Percentiles rank a stretch among this genome's conserved stretches.
phyloP scores from a whole-genome alignment of 1,284 basidiomycete species.

The Grifola frondosa region DNA sequence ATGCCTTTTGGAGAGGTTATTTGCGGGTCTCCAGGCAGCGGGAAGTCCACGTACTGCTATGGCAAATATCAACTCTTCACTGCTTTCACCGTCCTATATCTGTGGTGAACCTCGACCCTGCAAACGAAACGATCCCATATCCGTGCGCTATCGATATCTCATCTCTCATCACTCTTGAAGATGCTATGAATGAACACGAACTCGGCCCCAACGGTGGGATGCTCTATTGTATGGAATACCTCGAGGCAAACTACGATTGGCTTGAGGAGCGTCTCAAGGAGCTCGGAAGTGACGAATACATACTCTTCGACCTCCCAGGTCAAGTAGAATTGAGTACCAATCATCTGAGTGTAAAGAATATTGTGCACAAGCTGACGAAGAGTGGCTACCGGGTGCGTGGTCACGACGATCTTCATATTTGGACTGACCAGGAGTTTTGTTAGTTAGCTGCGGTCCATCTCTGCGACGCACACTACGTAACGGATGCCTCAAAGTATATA shows the following conservation, averaged over 20 bases:
- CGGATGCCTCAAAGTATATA: constrained; percentile 93
- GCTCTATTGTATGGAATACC: constrained; percentile 97
- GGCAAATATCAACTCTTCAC: constrained; percentile 92
- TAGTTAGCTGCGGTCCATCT: constrained; percentile 94
- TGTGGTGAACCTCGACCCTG: constrained; percentile 95
- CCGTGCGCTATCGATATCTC: constrained; percentile 88
- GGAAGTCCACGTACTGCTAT: constrained; percentile 93
- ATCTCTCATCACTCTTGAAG: constrained; percentile 83
- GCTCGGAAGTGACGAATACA: constrained; percentile 74
- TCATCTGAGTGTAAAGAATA: constrained; percentile 83
- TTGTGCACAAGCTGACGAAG: constrained; percentile 74
- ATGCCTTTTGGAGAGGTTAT: constrained; percentile 90
- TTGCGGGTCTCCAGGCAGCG: constrained; percentile 89
- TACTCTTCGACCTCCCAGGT: constrained; percentile 95
- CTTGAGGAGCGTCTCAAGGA: constrained; percentile 73
- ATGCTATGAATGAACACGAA: constrained; percentile 84
- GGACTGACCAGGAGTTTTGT: constrained; percentile 25
- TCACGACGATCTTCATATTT: constrained; percentile 7
- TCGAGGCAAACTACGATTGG: constrained; percentile 97
- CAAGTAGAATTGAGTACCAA: constrained; percentile 98
- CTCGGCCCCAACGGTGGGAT: constrained; percentile 97
- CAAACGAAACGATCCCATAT: constrained; percentile 89
- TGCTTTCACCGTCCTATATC: constrained; percentile 83
- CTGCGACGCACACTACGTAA: constrained; percentile 96
- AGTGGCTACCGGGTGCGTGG: constrained; percentile 80